Conservation (phyloP, 2,329 filamentous ascomycete genomes). For the Sphaerulina vaccinii region DNA sequence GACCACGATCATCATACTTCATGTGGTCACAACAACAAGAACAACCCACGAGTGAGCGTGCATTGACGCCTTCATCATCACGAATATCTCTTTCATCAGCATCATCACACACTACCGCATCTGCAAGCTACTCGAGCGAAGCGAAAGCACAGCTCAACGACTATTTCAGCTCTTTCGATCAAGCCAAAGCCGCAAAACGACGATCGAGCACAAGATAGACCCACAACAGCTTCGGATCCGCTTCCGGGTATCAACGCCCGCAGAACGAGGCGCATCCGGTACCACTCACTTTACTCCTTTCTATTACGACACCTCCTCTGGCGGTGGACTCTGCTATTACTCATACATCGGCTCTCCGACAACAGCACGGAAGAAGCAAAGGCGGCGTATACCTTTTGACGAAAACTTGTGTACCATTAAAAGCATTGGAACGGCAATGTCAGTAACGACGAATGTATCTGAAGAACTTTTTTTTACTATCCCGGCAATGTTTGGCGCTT, state of each 20-base stretch:
- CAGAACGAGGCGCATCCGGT: not conserved
- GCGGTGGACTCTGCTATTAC: not conserved
- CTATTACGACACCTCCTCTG: not conserved
- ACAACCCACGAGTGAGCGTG: slow-evolving; percentile 37
- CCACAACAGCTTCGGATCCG: slow-evolving; percentile 2
- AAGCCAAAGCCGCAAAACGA: slow-evolving; percentile 62
- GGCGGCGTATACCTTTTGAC: slow-evolving; percentile 4
- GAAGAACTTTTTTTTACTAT: slow-evolving; percentile 10
- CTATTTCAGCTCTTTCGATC: slow-evolving; percentile 88
- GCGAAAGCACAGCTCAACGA: slow-evolving; percentile 77
- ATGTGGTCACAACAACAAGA: slow-evolving; percentile 16
- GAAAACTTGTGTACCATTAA: slow-evolving; percentile 27
- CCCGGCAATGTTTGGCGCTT: slow-evolving; percentile 4
- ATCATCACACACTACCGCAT: slow-evolving; percentile 32
- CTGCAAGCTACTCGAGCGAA: slow-evolving; percentile 66
- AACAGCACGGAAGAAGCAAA: slow-evolving; percentile 18
- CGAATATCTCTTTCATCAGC: slow-evolving; percentile 77
- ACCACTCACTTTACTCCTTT: slow-evolving; percentile 5
- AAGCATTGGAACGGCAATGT: slow-evolving; percentile 25
- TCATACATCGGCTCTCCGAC: slow-evolving; percentile 15
- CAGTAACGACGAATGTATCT: slow-evolving; percentile 20
- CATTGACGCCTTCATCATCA: slow-evolving; percentile 65
- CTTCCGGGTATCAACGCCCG: not conserved
- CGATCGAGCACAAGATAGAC: slow-evolving; percentile 34
- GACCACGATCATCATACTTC: slow-evolving; percentile 28